Conservation (phyloP, 371 early-diverging fungal genomes). For the Syncephalis plumigaleata region DNA sequence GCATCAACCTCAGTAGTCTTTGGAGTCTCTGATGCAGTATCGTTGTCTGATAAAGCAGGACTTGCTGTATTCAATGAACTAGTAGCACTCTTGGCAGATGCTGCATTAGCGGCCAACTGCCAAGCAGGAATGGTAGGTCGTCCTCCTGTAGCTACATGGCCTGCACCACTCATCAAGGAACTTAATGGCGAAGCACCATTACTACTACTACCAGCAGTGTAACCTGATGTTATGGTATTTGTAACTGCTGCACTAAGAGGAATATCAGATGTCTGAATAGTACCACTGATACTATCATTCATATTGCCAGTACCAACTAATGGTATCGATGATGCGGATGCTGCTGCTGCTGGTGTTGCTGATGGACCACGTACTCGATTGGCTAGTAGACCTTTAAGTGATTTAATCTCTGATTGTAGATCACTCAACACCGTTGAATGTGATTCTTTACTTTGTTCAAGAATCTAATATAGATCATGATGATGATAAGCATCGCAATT, state of each 20-base stretch:
- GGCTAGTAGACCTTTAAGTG: constrained; percentile 68
- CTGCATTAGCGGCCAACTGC: constrained; percentile 36
- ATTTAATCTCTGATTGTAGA: constrained; percentile 82
- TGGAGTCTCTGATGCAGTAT: too few relatives aligned
- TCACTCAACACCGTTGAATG: constrained; percentile 54
- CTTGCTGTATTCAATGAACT: too few relatives aligned
- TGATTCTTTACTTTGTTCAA: constrained; percentile 55
- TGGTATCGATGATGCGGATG: constrained; percentile 3
- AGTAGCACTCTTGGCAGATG: too few relatives aligned
- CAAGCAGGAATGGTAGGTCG: constrained; percentile 51
- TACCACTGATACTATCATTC: too few relatives aligned
- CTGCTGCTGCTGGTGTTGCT: constrained; percentile 3
- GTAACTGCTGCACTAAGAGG: too few relatives aligned
- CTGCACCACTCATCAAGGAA: neutral
- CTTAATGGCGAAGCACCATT: neutral
- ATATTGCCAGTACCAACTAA: too few relatives aligned
- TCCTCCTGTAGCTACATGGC: constrained; percentile 1
- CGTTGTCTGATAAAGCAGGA: too few relatives aligned
- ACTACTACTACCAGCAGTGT: neutral
- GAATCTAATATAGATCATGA: constrained; percentile 21
- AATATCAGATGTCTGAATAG: too few relatives aligned
- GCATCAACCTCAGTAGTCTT: too few relatives aligned
- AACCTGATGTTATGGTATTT: too few relatives aligned
- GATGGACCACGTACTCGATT: constrained; percentile 24
- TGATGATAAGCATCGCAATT: neutral